A percentile compares a stretch with the other conserved stretches of the same genome.
Evolutionary conservation across 2,329 filamentous ascomycete genomes (phyloP).

Genomic region (Trichoderma arundinaceum): DNA sequence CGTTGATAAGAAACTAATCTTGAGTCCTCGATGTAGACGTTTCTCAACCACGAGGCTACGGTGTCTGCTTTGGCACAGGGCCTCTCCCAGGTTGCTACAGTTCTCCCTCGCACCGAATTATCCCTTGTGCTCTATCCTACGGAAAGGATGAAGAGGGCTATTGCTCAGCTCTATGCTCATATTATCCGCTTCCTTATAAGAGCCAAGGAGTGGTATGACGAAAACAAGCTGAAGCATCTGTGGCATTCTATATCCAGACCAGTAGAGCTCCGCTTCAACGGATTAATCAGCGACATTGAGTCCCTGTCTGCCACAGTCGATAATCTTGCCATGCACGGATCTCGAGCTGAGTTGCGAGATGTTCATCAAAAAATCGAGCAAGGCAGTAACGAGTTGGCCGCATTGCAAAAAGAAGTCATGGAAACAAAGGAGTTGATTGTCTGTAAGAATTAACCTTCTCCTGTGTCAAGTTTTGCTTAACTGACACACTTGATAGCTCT

Average conservation of each 20-base stretch:
- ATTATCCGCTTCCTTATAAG: slow-evolving; percentile 1
- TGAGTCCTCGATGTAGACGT: not conserved
- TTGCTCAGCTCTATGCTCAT: slow-evolving; percentile 2
- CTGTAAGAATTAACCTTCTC: not conserved
- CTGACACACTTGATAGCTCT: not conserved
- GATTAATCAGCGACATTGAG: not conserved
- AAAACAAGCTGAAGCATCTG: not conserved
- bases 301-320: slow-evolving; percentile 1
- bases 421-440: slow-evolving; percentile 2
- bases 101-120: not conserved
- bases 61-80: slow-evolving; percentile 1
- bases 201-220: not conserved
- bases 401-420: not conserved
- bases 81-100: not conserved
- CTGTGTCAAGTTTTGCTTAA: not conserved
- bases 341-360: not conserved
- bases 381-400: not conserved
- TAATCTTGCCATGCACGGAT: slow-evolving; percentile 6
- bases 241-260: slow-evolving; percentile 11
- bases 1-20: not conserved
- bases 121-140: slow-evolving; percentile 4
- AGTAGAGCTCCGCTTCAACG: not conserved
- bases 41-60: slow-evolving; percentile 10
- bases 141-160: slow-evolving; percentile 4
- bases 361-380: slow-evolving; percentile 5